Evolutionary conservation across 805 yeast species (phyloP), one percentile per base, ranked within the genome.

Genomic region (Candida insectalens): DNA sequence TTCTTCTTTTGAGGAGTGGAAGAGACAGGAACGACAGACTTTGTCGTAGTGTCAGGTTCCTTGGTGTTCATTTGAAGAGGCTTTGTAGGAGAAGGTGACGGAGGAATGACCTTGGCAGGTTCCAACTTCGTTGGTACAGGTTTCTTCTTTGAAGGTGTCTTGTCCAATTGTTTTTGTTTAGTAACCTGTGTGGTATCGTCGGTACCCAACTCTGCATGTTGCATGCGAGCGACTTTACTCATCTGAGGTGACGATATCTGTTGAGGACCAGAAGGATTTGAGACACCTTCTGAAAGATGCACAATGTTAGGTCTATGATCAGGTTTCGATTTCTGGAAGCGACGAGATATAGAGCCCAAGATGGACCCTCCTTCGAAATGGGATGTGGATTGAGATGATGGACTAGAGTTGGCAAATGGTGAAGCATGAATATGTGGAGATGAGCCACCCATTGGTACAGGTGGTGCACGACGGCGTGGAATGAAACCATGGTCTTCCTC

Each of bases 371-470:
- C n/a, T 15, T 21, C 10, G 19, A 14, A 27, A 8, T 5, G 23
- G 4, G 10, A 21, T 12, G 7, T 7, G 28, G 28, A 13, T 7
- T 10, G 12, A 9, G 25, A 19, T 9, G 7, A 12, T 8, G 23
- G 23, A 21, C 10, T 8, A 12, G 23, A 7, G 25, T 53, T 48
- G n/a, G 51, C 50, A 6, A 60, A 59, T n/a, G 57, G 54, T 14
- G 64, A 64, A 14, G 59, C 59, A 28, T 54, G 62, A 36, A 60
- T 47, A 26, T 44, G 49, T 12, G 64, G 64, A 14, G 55, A 46
- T 33, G 42, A 54, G 30, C 53, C 57, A 6, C 32, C 40, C 26
- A 53, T 48, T n/a, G 51, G 50, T 7, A 60, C 59, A 13, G 57
- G 54, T 14, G 64, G 65, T 13, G 59, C 59, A 28, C 53, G 62